phyloP scores from a whole-genome alignment of 495 filamentous ascomycete genomes.

The Antarctomyces pellizariae region DNA sequence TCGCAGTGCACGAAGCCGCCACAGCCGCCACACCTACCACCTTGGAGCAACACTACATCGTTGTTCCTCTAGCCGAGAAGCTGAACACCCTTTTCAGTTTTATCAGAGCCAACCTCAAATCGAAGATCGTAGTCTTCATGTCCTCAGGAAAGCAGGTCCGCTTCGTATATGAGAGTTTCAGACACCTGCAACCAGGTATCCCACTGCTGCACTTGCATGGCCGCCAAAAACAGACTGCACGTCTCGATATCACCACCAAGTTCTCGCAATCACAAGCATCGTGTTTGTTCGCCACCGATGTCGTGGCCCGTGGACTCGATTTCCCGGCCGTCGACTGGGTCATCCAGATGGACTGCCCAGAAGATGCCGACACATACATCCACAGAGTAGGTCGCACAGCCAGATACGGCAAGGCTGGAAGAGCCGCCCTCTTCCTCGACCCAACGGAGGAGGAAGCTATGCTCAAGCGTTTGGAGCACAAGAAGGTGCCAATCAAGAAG shows the following conservation, averaged over 20 bases:
- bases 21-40: slow-evolving; percentile 57
- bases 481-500: slow-evolving; percentile 63
- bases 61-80: slow-evolving; percentile 67
- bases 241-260: slow-evolving; percentile 61
- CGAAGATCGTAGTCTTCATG: slow-evolving; percentile 84
- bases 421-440: slow-evolving; percentile 76
- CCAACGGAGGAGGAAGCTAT: slow-evolving; percentile 80
- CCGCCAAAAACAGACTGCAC: slow-evolving; percentile 71
- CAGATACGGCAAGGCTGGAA: slow-evolving; percentile 69
- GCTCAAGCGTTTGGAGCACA: slow-evolving; percentile 56
- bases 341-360: slow-evolving; percentile 80
- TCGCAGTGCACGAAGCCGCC: slow-evolving; percentile 75
- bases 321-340: slow-evolving; percentile 98
- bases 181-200: slow-evolving; percentile 84
- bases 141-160: slow-evolving; percentile 91
- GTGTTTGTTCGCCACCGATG: slow-evolving; percentile 87
- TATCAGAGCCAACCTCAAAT: slow-evolving; percentile 64
- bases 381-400: slow-evolving; percentile 90
- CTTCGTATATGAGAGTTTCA: slow-evolving; percentile 82
- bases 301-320: slow-evolving; percentile 79
- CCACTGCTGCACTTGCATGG: slow-evolving; percentile 90
- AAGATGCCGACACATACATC: slow-evolving; percentile 94
- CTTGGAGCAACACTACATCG: slow-evolving; percentile 76
- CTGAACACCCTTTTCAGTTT: slow-evolving; percentile 84
- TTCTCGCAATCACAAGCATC: slow-evolving; percentile 58